Evolutionary conservation across 2,329 filamentous ascomycete species (phyloP), one percentile per base, ranked within the genome.

Genomic region (Lojkania enalia): DNA sequence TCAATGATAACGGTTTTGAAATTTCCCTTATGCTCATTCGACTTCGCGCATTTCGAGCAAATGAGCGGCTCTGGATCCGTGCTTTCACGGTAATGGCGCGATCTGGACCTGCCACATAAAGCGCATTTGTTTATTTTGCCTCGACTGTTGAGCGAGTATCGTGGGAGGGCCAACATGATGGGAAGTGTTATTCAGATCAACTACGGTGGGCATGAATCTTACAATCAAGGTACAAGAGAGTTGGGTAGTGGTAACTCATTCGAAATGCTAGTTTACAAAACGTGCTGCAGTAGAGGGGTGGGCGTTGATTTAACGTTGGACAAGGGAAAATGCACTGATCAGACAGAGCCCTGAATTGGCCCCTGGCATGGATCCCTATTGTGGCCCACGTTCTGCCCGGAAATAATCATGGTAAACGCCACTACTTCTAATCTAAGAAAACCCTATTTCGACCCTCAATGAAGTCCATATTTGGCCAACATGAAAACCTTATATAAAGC

Each of bases 351-450:
- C 35, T 43, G 25, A 47, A 43, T 47, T 20, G 33, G 44, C 39
- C 39, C 35, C 39, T 18, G 20, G 39, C n/a, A 43, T n/a, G 35
- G 39, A 39, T 46, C 44, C 33, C 44, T 43, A 43, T 43, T 47
- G 18, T 43, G 27, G 39, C 43, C 44, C 20, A 32, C 19, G 39
- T 47, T 47, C 32, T 38, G 35, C 44, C 44, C 35, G 30, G 35
- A 29, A n/a, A 43, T 47, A 43, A 39, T 47, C 20, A 47, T 47
- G 15, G 44, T 47, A 42, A 47, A 36, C 29, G 20, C 44, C 29
- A 47, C 39, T 43, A 35, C 27, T 42, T 47, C 33, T 43, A 42
- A 47, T 43, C 43, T 47, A 43, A 47, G 35, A 43, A 43, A 43
- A 47, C 39, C 39, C 39, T 43, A 38, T 43, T 47, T 47, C 20